These are phyloP conservation scores for Pythium diclinum DNA, from an alignment of 352 stramenopile genomes.

Conservation along the genomic window DNA sequence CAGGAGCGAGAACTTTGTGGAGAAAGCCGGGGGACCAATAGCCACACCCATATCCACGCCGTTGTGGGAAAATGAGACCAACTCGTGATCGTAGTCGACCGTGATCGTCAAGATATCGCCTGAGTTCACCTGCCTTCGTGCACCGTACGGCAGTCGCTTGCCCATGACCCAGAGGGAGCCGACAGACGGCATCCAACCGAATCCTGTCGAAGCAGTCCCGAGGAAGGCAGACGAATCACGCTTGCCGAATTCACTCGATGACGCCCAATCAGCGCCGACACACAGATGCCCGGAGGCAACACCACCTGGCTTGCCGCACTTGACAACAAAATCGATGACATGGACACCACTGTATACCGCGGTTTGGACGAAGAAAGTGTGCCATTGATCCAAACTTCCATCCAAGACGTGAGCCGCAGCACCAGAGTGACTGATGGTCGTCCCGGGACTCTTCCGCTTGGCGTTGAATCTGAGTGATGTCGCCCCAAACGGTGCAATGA, in stretches of 20 bases:
- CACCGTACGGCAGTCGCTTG: constrained; percentile 47
- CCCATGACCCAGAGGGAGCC: constrained; percentile 72
- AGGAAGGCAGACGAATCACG: constrained; percentile 4
- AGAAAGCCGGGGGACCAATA: constrained; percentile 37
- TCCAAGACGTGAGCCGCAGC: constrained; percentile 59
- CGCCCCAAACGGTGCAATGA: constrained; percentile 58
- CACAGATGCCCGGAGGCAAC: constrained; percentile 72
- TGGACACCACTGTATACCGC: constrained; percentile 67
- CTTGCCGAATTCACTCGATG: neutral
- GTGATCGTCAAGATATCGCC: constrained; percentile 75
- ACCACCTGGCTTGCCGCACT: constrained; percentile 61
- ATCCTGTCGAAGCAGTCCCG: constrained; percentile 30
- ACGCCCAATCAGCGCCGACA: constrained; percentile 63
- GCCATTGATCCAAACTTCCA: constrained; percentile 38
- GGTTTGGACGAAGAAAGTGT: constrained; percentile 60
- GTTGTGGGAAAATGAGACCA: constrained; percentile 73
- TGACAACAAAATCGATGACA: constrained; percentile 74
- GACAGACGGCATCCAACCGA: constrained; percentile 86
- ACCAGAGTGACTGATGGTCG: constrained; percentile 72
- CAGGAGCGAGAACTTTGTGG: neutral
- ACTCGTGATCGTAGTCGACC: constrained; percentile 75
- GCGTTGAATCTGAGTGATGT: constrained; percentile 58
- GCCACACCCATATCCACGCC: constrained; percentile 53
- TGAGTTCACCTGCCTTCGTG: constrained; percentile 35
- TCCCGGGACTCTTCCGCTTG: constrained; percentile 56